Evolutionary conservation across 2,329 filamentous ascomycete species (phyloP), one percentile per base, ranked within the genome.

Genomic region (Chrysosporium keratinophilum): DNA sequence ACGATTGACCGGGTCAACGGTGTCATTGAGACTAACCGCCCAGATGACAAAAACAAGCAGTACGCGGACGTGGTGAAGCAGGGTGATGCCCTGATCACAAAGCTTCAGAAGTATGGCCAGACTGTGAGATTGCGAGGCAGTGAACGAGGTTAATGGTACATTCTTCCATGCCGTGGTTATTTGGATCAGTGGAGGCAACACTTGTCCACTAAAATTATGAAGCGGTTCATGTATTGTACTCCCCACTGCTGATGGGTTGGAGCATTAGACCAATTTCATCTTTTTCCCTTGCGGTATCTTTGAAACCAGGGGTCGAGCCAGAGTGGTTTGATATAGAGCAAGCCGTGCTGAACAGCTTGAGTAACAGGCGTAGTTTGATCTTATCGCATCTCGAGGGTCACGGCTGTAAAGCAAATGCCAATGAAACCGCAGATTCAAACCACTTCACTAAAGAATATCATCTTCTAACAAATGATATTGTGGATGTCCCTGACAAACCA

Each of bases 41-140:
- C 91, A 7, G 93, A 97, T 69, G 90, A 95, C 76, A 98, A 98
- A 83, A 97, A 97, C 79, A 96, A 95, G 80, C 93, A 98, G 75
- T 98, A 98, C 73, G 87, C 90, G 64, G 93, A 98, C 64, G 89
- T 97, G 37, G 89, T 98, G 57, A 93, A 93, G 75, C 93, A 97
- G 69, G 93, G 93, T 33, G 93, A 98, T 71, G 87, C 95, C 72
- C 79, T 98, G 59, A 97, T 98, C 69, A 98, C 93, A 55, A 98
- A 98, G 79, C 77, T 98, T 62, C 93, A 98, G 75, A 98, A 98
- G 78, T 98, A 98, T 71, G 93, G 93, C 43, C 93, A 98, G 73
- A 87, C 93, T 1, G 93, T 98, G 60, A 82, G 93, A 66, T 77
- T 98, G 73, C 82, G 93, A 64, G 93, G 93, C 40, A 97, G 91